Evolutionary conservation across 2,329 filamentous ascomycete species (phyloP), one percentile per base, ranked within the genome.

Genomic region (Curvularia spicifera): DNA sequence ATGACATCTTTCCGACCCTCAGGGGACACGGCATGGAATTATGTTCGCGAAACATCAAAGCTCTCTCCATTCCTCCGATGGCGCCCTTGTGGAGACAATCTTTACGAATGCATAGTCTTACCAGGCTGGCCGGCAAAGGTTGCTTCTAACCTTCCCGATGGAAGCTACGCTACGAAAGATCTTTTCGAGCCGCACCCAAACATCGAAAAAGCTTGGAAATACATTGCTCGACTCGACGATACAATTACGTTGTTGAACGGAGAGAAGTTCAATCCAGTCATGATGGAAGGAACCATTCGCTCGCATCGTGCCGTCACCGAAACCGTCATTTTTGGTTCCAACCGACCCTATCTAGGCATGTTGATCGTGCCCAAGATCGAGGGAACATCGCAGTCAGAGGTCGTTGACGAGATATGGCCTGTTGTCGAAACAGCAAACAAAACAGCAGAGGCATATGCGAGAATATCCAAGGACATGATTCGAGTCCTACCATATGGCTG

Each of bases 21-120:
- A 1, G 80, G 75, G 0, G 87, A 89, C 68, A 83, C 81, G 53
- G 82, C 79, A 7, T 89, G 87, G 87, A 84, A 87, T 65, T 89
- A 87, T 60, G 73, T 87, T 15, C 76, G 81, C 2, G 77, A 79
- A 1, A 70, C 78, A 2, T 71, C 76, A 1, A 71, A 72, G 15
- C 72, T 81, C 5, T 73, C 74, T 28, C 77, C 78, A 0, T 84
- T 75, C 56, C 69, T 85, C 10, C 75, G 64, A 42, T 78, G 74
- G 56, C 76, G 70, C 59, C 72, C 1, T 57, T 78, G 44, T 60
- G 79, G 69, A 71, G 76, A 70, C 62, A 66, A 65, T 49, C 63
- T 84, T 0, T 81, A 55, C 37, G 78, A 82, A 42, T 74, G 75
- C 42, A 76, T 77, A 71, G 52, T 81, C 35, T 51, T 64, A 4